A percentile compares a stretch with the other conserved stretches of the same genome.
Evolutionary conservation across 805 yeast genomes (phyloP).

Genomic region (Candida alai): DNA sequence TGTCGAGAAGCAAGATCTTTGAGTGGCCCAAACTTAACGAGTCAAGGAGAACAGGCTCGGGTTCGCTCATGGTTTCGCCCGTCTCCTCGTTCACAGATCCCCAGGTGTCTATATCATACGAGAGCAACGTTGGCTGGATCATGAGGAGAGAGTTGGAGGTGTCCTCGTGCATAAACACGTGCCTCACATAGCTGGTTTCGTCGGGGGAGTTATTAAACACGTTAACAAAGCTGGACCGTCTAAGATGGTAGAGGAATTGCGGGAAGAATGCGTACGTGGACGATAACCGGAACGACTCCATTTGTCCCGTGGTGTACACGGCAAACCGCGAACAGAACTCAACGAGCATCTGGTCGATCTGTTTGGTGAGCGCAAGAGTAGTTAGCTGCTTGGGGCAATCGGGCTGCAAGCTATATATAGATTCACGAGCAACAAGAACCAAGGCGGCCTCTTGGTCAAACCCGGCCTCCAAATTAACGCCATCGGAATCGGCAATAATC

Average conservation of each 20-base stretch:
- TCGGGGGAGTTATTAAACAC: constrained; percentile 71
- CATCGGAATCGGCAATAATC: constrained; percentile 37
- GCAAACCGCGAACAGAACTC: constrained; percentile 35
- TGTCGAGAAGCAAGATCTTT: constrained; percentile 56
- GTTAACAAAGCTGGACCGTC: constrained; percentile 63
- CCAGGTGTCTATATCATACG: constrained; percentile 47
- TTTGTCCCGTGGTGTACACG: constrained; percentile 43
- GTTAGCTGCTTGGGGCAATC: constrained; percentile 13
- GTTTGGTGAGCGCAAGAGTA: constrained; percentile 33
- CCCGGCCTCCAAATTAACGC: constrained; percentile 39
- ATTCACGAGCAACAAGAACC: constrained; percentile 54
- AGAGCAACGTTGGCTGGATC: constrained; percentile 66
- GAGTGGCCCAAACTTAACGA: constrained; percentile 57
- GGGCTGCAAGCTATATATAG: constrained; percentile 39
- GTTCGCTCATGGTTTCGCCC: constrained; percentile 39
- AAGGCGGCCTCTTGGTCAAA: constrained; percentile 73
- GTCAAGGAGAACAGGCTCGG: constrained; percentile 61
- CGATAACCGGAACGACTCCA: constrained; percentile 48
- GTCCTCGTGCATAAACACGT: constrained; percentile 59
- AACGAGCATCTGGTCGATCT: constrained; percentile 32
- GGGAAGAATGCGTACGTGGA: constrained; percentile 53
- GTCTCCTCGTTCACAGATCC: constrained; percentile 29
- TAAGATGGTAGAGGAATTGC: constrained; percentile 62
- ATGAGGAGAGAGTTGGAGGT: constrained; percentile 55
- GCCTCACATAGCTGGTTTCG: constrained; percentile 64